Evolutionary conservation across 176 grass and related monocot genomes (phyloP), one percentile per base, ranked within the genome.

Genomic region (Ampelocalamus luodianensis): DNA sequence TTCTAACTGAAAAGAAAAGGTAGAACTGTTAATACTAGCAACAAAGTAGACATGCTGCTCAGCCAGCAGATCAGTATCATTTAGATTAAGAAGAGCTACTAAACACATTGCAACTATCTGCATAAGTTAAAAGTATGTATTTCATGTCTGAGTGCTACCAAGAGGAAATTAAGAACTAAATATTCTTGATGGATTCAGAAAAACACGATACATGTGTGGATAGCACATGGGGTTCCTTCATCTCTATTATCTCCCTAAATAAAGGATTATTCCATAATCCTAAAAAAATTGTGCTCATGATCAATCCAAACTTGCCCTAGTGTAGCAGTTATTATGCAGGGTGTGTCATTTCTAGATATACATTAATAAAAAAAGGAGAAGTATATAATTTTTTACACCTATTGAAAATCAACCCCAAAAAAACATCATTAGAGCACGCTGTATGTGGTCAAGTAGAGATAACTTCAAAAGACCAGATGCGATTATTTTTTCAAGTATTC

Each of bases 1-100:
- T 59, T 94, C 96, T 73, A 99, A 90, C 96, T 99, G 75, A 78
- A 79, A 88, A 82, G 0, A 54, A 76, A 45, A 46, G 23, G 5
- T 5, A 42, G 17, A 51, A 76, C 27, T 86, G 32, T 82, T 59
- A 81, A 63, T 81, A 29, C 73, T 5, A 71, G 27, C 29, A 69
- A 78, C 27, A 76, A 79, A 65, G 55, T 43, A 72, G 27, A 79
- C 22, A 79, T 50, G 37, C 9, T 63, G 27, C 20, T 18, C 10
- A 63, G 0, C 16, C 37, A 61, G 68, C 76, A 80, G 12, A 26
- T 29, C 16, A 49, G 56, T 65, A 69, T 16, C 20, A 84, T 55
- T 58, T 63, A 65, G 17, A 71, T 84, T 71, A 42, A 42, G 29
- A 65, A 50, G 6, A 72, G 5, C 0, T 48, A 58, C 17, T 54